A percentile compares a stretch with the other conserved stretches of the same genome.
These are phyloP conservation scores for Seiridium unicorne DNA, from an alignment of 2,329 filamentous ascomycete genomes.

Conservation along the genomic window DNA sequence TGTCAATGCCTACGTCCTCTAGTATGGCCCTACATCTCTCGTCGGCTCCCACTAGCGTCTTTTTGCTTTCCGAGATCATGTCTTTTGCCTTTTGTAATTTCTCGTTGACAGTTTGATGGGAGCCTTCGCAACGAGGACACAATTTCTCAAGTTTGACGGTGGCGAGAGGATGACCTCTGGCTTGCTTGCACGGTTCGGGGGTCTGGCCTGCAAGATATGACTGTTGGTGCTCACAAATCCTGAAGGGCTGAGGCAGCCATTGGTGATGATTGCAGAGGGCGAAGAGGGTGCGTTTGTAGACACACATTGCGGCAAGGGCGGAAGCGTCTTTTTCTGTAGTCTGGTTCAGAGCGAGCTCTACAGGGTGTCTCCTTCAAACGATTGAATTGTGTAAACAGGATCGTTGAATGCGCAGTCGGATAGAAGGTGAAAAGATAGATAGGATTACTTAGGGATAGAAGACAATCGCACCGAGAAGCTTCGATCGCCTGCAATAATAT, in stretches of 20 bases:
- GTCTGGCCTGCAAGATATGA: slow-evolving; percentile 10
- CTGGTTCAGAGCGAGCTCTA: too few relatives aligned
- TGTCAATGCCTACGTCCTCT: not conserved
- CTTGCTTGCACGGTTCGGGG: slow-evolving; percentile 14
- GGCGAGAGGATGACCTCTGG: slow-evolving; percentile 15
- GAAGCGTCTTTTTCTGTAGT: too few relatives aligned
- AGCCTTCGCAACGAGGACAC: slow-evolving; percentile 16
- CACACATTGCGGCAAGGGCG: slow-evolving; percentile 20
- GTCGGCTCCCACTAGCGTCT: slow-evolving; percentile 5
- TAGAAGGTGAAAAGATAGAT: too few relatives aligned
- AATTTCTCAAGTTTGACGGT: slow-evolving; percentile 13
- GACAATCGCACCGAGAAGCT: too few relatives aligned
- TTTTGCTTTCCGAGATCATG: slow-evolving; percentile 8
- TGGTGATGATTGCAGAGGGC: slow-evolving; percentile 25
- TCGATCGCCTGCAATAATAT: too few relatives aligned
- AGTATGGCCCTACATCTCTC: slow-evolving; percentile 5
- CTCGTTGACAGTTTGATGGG: not conserved
- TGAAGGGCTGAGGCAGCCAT: slow-evolving; percentile 8
- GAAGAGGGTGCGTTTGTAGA: slow-evolving; percentile 19
- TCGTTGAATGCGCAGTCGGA: too few relatives aligned
- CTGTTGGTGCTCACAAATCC: slow-evolving; percentile 14
- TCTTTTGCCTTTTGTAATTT: slow-evolving; percentile 6
- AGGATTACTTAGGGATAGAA: too few relatives aligned
- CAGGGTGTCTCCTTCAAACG: too few relatives aligned
- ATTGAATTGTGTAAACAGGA: too few relatives aligned